Conservation (phyloP, 352 stramenopile species). For the Globisporangium apiculatum region DNA sequence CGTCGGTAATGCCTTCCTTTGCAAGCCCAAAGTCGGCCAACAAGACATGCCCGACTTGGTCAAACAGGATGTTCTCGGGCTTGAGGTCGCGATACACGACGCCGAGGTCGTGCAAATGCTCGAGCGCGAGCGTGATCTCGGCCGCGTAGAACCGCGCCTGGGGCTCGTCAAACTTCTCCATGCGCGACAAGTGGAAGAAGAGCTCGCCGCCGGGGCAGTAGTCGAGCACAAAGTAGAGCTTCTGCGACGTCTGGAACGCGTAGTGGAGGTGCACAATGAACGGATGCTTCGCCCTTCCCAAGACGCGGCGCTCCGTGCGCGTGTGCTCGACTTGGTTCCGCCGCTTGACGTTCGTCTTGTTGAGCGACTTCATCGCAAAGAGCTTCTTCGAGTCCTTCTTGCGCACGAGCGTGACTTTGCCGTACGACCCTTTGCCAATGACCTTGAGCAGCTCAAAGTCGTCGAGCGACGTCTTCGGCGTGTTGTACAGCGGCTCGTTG, state of each 20-base stretch:
- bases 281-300: conserved; percentile 84
- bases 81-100: conserved; percentile 88
- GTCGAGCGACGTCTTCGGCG: conserved; percentile 83
- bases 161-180: conserved; percentile 85
- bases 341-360: conserved; percentile 88
- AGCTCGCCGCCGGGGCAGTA: conserved; percentile 89
- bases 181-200: conserved; percentile 86
- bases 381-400: conserved; percentile 73
- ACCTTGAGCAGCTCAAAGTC: conserved; percentile 92
- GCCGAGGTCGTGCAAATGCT: conserved; percentile 84
- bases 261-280: conserved; percentile 91
- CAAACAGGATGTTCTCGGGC: conserved; percentile 85
- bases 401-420: conserved; percentile 87
- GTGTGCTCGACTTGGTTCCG: conserved; percentile 85
- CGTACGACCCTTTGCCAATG: conserved; percentile 89
- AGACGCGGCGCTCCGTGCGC: conserved; percentile 73
- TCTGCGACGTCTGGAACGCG: conserved; percentile 87
- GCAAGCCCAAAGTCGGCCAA: conserved; percentile 85
- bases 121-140: conserved; percentile 87
- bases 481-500: conserved; percentile 75
- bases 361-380: conserved; percentile 86
- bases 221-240: conserved; percentile 90
- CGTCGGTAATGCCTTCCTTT: conserved; percentile 82
- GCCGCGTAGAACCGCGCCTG: conserved; percentile 89
- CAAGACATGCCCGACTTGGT: conserved; percentile 63